Evolutionary conservation across 140 eudicot genomes (phyloP).

Genomic region (Senecio squalidus): DNA sequence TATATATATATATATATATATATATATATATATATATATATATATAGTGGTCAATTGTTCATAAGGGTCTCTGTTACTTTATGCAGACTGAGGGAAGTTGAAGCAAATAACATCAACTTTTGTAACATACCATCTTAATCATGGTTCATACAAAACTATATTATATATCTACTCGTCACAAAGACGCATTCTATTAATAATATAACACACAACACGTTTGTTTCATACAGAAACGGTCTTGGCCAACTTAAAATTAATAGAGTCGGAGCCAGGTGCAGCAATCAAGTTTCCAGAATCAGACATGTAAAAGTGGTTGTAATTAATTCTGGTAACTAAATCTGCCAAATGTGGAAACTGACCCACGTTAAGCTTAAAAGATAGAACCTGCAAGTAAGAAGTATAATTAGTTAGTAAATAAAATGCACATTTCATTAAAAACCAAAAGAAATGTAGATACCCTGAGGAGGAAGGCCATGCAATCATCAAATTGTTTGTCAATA

Average conservation of each 20-base stretch:
- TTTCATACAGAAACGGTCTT: conserved; percentile 38
- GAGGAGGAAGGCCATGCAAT: conserved; percentile 93
- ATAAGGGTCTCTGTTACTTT: too few species aligned
- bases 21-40: too few species aligned
- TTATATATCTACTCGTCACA: too few species aligned
- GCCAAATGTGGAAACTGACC: conserved; percentile 98
- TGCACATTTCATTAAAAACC: neutral
- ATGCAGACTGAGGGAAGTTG: too few species aligned
- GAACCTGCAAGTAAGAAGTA: conserved; percentile 46
- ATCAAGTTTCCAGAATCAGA: conserved; percentile 71
- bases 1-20: too few species aligned
- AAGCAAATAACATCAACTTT: too few species aligned
- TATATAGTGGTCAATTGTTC: too few species aligned
- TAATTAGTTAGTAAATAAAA: neutral
- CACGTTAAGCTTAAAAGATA: conserved; percentile 89
- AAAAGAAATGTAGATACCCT: conserved; percentile 48
- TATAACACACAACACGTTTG: too few species aligned
- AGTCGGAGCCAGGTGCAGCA: conserved; percentile 55
- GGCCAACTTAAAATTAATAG: conserved; percentile 39
- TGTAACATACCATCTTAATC: too few species aligned
- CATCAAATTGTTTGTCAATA: conserved; percentile 88
- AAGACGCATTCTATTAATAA: too few species aligned
- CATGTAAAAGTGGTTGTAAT: conserved; percentile 87
- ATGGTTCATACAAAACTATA: too few species aligned
- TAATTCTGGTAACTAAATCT: conserved; percentile 80